Base-by-base conservation (phyloP, 2,329 filamentous ascomycete genomes). In the Clarireedia sp. region DNA sequence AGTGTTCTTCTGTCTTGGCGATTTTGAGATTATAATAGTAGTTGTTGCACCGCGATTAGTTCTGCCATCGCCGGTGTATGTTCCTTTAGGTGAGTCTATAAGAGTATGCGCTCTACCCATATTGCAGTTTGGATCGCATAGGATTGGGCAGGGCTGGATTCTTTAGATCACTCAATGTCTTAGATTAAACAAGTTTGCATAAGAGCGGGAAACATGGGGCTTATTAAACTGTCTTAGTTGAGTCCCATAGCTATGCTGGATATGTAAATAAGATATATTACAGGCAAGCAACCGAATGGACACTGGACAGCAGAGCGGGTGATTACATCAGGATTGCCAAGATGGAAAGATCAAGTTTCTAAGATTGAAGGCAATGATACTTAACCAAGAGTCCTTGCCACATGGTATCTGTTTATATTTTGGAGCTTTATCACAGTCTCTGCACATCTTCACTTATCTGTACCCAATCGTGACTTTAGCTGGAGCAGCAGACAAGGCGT, bases 31-130 rank as follows among this genome's bases (percentile, higher is more conserved):
- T 12, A 33, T 33, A 10, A 10, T 33, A 1, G 29, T 59, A 19
- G 40, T 43, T 4, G 17, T 43, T 43, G n/a, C 40, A 33, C 54
- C 47, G 12, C 48, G 41, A 23, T 45, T 23, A 37, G 58, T 43
- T 57, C 48, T 56, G 48, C 52, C 53, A 38, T 47, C 24, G 37
- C 57, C 48, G 8, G 58, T 60, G 45, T 57, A 51, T 2, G 48
- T 41, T n/a, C 33, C 29, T 50, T 59, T 48, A 23, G 57, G 47
- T 3, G 38, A 48, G 48, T 41, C 21, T 43, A 59, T 54, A 26
- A 60, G 52, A 23, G 57, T 61, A 41, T 58, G 55, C 29, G 57
- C 60, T 40, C 58, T 57, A 12, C 26, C 49, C 59, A 63, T 62
- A 17, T 37, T 54, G 29, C 29, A 33, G 12, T 33, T 10, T 33